phyloP scores from a whole-genome alignment of 73 alveolate genomes.

The Breviolum minutum region DNA sequence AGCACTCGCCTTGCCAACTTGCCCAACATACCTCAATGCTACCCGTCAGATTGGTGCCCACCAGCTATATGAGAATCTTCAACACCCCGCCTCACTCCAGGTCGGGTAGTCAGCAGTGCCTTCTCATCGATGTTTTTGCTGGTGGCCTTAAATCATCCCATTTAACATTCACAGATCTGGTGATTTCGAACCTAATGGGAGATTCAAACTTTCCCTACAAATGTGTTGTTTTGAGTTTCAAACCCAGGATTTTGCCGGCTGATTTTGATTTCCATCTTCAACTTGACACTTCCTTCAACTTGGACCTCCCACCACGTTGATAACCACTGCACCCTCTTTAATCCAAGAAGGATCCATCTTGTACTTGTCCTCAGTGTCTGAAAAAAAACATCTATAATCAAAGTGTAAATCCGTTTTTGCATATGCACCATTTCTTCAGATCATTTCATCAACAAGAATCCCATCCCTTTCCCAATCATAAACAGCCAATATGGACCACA shows the following conservation, averaged over 20 bases:
- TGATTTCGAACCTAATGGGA: background rate
- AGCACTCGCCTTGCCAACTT: conserved; percentile 44
- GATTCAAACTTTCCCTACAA: background rate
- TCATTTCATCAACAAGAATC: background rate
- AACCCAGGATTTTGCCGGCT: background rate
- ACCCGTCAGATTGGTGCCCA: conserved; percentile 9
- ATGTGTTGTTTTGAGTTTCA: background rate
- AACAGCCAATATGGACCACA: background rate
- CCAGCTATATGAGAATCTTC: background rate
- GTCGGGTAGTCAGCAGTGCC: conserved; percentile 70
- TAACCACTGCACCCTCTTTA: conserved; percentile 92
- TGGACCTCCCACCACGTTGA: conserved; percentile 58
- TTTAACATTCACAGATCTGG: background rate
- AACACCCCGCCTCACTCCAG: conserved; percentile 71
- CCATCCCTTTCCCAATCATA: background rate
- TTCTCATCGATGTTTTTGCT: conserved; percentile 91
- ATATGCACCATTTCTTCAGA: background rate
- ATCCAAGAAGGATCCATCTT: conserved; percentile 95
- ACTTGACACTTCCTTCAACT: background rate
- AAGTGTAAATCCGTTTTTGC: background rate
- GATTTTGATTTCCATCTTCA: background rate
- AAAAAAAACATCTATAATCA: background rate
- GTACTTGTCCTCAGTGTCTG: conserved; percentile 63
- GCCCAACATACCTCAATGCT: conserved; percentile 38
- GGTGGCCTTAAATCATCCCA: conserved; percentile 29